Conservation (phyloP, 805 yeast species). For the Schizosaccharomyces osmophilus region DNA sequence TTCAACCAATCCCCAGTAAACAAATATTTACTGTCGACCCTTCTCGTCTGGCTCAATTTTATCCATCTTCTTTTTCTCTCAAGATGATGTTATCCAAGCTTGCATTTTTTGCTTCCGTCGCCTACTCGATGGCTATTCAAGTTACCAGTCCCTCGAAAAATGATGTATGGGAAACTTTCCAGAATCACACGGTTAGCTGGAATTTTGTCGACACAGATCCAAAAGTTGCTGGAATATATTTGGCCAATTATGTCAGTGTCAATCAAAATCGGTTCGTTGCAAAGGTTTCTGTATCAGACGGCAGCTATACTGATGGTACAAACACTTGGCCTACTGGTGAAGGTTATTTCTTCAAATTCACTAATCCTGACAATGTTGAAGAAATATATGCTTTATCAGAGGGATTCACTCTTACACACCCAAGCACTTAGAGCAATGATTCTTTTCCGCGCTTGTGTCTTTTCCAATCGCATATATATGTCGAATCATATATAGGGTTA, state of each 20-base stretch:
- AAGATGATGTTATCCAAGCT: not conserved
- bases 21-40: too few relatives aligned
- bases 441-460: too few relatives aligned
- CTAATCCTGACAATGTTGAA: not conserved
- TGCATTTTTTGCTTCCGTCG: constrained; percentile 8
- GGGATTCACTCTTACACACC: not conserved
- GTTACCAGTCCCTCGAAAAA: not conserved
- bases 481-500: too few relatives aligned
- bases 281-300: not conserved
- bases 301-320: not conserved
- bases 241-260: not conserved
- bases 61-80: too few relatives aligned
- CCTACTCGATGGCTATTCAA: not conserved
- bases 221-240: not conserved
- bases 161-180: not conserved
- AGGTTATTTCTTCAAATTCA: not conserved
- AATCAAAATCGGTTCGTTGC: not conserved
- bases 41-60: too few relatives aligned
- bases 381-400: not conserved
- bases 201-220: not conserved
- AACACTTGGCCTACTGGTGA: not conserved
- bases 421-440: not conserved
- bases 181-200: not conserved
- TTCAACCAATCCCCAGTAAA: too few relatives aligned
- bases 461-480: too few relatives aligned